Base-by-base conservation (phyloP, 192 early-diverging fungal genomes). In the Jimgerdemannia lactiflua region DNA sequence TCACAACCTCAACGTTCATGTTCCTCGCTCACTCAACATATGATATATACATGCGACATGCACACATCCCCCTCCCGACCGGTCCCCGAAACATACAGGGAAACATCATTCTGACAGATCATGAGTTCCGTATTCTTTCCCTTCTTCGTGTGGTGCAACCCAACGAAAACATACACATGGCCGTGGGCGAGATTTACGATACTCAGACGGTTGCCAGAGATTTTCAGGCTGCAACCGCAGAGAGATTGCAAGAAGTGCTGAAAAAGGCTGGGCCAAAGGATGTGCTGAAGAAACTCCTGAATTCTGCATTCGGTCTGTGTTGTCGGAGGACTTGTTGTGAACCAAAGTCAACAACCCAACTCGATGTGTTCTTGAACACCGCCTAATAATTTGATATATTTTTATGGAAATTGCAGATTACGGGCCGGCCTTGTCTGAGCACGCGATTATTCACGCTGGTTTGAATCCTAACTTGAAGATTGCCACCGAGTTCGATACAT, bases 51-150 rank as follows among this genome's bases (percentile, higher is more conserved):
- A 29, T 29, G 29, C 29, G 29, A 29, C 29, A 29, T 29, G 29
- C 29, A 29, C 29, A 29, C 29, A 29, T 29, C 29, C 29, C 1
- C 6, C 49, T 59, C 49, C 8, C 49, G 8, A 59, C 49, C 14
- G 8, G 14, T 59, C 49, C 49, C 14, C 29, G 29, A 29, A 59
- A 10, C 14, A 59, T 59, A 41, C 75, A 92, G 92, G 98, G 98
- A 3, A 99, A 99, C 87, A 89, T 99, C 66, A 96, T 99, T 70
- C 83, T 99, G 75, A 97, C 97, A 6, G 94, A 97, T 86, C 85
- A 91, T 49, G 89, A 94, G 69, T 96, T 93, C 77, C 84, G 80
- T 18, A 99, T 97, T 43, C 72, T 99, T 70, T 83, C 95, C 2
- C 82, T 98, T 49, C 77, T 98, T 70, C 94, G 98, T 39, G 89